These are phyloP conservation scores for Fusarium sp. DNA, from an alignment of 2,329 filamentous ascomycete genomes.

Conservation along the genomic window DNA sequence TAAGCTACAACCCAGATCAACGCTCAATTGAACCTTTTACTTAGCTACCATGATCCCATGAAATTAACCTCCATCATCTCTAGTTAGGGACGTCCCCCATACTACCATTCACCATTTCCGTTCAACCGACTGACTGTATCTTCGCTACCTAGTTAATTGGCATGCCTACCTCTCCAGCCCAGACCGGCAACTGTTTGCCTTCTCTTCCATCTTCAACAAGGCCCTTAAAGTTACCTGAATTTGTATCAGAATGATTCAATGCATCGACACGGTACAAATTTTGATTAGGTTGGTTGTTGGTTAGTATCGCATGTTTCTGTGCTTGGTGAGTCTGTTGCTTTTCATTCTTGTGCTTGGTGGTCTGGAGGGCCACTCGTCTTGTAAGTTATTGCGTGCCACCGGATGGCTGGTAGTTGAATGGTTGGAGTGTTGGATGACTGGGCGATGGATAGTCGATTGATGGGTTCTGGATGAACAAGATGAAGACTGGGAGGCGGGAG, in stretches of 20 bases:
- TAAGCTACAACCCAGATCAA: not conserved
- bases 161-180: too few relatives aligned
- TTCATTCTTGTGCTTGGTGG: too few relatives aligned
- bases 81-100: too few relatives aligned
- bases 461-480: not conserved
- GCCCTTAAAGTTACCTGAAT: too few relatives aligned
- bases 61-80: not conserved
- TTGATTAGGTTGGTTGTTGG: not conserved
- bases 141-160: too few relatives aligned
- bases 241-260: not conserved
- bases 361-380: too few relatives aligned
- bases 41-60: not conserved
- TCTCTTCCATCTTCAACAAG: too few relatives aligned
- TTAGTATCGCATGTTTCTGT: not conserved
- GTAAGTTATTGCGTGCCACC: too few relatives aligned
- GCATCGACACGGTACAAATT: constrained; percentile 9
- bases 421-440: not conserved
- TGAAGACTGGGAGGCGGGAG: not conserved
- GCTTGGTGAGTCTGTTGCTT: too few relatives aligned
- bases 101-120: not conserved
- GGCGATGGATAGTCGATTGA: not conserved
- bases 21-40: not conserved
- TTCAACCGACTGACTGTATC: not conserved
- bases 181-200: too few relatives aligned
- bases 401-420: too few relatives aligned